phyloP scores from a whole-genome alignment of 2,329 filamentous ascomycete species.

The Pseudocercospora musae region DNA sequence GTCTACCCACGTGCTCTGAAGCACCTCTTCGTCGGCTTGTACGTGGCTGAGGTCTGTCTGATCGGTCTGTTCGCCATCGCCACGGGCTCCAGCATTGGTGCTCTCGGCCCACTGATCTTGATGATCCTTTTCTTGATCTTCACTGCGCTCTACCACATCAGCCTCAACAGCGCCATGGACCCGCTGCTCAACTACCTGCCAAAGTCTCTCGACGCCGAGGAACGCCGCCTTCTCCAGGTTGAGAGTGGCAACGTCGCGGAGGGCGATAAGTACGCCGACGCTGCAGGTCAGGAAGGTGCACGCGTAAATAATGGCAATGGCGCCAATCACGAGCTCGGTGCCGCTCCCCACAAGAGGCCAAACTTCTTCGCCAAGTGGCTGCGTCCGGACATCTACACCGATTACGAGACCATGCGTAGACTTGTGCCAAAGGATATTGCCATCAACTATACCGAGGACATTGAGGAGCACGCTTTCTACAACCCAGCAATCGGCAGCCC shows the following conservation, averaged over 20 bases:
- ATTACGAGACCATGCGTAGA: slow-evolving; percentile 67
- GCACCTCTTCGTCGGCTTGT: slow-evolving; percentile 79
- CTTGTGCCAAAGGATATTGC: slow-evolving; percentile 61
- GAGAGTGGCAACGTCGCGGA: slow-evolving; percentile 29
- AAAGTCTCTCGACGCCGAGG: slow-evolving; percentile 39
- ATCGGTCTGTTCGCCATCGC: slow-evolving; percentile 76
- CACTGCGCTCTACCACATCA: slow-evolving; percentile 71
- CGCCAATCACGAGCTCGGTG: slow-evolving; percentile 28
- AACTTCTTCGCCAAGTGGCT: slow-evolving; percentile 66
- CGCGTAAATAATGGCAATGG: slow-evolving; percentile 19
- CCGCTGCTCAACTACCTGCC: slow-evolving; percentile 78
- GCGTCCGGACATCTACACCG: slow-evolving; percentile 71
- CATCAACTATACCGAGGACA: slow-evolving; percentile 59
- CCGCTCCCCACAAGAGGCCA: slow-evolving; percentile 48
- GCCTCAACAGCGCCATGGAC: slow-evolving; percentile 67
- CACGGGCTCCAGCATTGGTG: slow-evolving; percentile 49
- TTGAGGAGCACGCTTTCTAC: slow-evolving; percentile 67
- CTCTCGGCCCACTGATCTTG: slow-evolving; percentile 65
- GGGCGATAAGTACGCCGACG: slow-evolving; percentile 25
- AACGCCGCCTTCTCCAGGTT: slow-evolving; percentile 35
- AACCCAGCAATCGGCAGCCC: slow-evolving; percentile 65
- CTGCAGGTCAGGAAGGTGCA: slow-evolving; percentile 27
- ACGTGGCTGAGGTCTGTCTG: slow-evolving; percentile 72
- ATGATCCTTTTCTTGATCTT: slow-evolving; percentile 76
- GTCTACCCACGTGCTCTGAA: slow-evolving; percentile 85